phyloP scores from a whole-genome alignment of 164 flowering plant genomes.

The Stephania yunnanensis region DNA sequence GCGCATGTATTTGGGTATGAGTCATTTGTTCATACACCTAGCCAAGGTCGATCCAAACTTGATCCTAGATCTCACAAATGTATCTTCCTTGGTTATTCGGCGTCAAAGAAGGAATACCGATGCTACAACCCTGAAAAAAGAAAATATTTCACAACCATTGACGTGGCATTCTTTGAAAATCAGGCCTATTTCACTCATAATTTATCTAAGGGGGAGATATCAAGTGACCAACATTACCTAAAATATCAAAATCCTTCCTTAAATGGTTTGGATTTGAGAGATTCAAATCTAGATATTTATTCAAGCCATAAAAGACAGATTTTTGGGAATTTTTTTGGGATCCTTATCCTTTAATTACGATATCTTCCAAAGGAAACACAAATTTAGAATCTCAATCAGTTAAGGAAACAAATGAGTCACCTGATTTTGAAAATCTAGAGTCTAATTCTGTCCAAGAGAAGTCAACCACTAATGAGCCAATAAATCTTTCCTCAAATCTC shows the following conservation, averaged over 20 bases:
- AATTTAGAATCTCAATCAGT: background rate
- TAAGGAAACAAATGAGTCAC: too few species aligned
- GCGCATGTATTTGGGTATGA: too few species aligned
- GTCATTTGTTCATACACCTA: too few species aligned
- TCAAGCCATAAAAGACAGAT: too few species aligned
- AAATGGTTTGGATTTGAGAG: too few species aligned
- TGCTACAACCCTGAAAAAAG: background rate
- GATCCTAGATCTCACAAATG: background rate
- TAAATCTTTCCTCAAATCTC: background rate
- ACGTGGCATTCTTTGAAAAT: background rate
- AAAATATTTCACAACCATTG: background rate
- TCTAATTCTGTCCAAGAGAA: background rate
- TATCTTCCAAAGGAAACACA: background rate
- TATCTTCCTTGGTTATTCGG: background rate
- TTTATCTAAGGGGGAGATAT: background rate
- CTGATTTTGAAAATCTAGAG: too few species aligned
- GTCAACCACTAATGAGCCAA: background rate
- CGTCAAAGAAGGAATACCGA: background rate
- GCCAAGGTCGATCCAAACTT: background rate
- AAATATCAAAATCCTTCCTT: background rate
- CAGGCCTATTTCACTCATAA: background rate
- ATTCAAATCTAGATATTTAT: too few species aligned
- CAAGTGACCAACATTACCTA: background rate
- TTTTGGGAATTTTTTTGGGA: too few species aligned
- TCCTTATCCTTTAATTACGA: too few species aligned